phyloP scores from a whole-genome alignment of 495 filamentous ascomycete species.

The Tuber indicum region DNA sequence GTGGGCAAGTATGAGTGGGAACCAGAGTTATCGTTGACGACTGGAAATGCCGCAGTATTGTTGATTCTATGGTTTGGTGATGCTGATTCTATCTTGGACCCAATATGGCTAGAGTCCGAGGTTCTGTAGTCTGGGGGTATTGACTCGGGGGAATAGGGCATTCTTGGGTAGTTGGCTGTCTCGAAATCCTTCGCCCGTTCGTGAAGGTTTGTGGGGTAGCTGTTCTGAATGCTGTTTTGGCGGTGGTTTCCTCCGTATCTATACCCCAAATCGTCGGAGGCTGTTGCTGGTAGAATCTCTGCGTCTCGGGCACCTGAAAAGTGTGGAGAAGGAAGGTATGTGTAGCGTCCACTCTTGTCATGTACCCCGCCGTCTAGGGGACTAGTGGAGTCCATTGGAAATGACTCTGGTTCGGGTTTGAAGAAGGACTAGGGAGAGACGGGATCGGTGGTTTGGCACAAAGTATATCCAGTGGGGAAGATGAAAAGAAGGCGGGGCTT shows the following conservation, averaged over 20 bases:
- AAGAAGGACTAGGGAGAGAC: conserved; percentile 28
- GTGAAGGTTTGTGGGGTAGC: conserved; percentile 5
- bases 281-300: conserved; percentile 16
- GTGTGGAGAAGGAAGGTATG: conserved; percentile 30
- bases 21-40: neutral
- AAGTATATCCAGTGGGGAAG: conserved; percentile 23
- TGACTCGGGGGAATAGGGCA: conserved; percentile 30
- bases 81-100: neutral
- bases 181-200: conserved; percentile 20
- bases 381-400: conserved; percentile 27
- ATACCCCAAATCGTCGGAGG: conserved; percentile 21
- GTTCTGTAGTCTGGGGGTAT: conserved; percentile 18
- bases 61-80: neutral
- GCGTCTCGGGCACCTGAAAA: conserved; percentile 16
- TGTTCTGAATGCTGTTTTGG: conserved; percentile 17
- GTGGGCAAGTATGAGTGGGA: neutral
- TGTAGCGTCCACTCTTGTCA: conserved; percentile 30
- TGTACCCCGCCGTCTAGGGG: conserved; percentile 20
- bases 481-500: conserved; percentile 28
- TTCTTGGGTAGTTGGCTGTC: conserved; percentile 9
- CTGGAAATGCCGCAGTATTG: neutral
- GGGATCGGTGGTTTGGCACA: conserved; percentile 34
- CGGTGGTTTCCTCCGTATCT: conserved; percentile 19
- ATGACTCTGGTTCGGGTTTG: conserved; percentile 20
- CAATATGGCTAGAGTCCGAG: neutral